These are phyloP conservation scores for Dichotomocladium elegans DNA, from an alignment of 371 early-diverging fungal species.

Conservation along the genomic window DNA sequence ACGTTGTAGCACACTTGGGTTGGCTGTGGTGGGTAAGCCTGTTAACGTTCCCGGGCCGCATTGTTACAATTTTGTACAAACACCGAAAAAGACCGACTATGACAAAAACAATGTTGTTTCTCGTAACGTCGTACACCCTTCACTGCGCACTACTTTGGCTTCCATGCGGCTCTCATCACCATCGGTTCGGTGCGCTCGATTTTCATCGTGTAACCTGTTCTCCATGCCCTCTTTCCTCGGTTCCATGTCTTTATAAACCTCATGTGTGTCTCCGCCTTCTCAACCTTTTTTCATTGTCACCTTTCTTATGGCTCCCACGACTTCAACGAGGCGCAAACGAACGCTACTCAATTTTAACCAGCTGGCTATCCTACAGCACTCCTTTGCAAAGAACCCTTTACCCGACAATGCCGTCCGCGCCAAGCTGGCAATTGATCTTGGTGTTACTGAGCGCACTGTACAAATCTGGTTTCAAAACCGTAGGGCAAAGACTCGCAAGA, in stretches of 20 bases:
- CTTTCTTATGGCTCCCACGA: background rate
- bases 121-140: too few species aligned
- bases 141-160: too few species aligned
- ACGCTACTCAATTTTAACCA: constrained; percentile 29
- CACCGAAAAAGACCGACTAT: too few species aligned
- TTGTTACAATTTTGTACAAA: too few species aligned
- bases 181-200: too few species aligned
- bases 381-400: constrained; percentile 25
- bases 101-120: too few species aligned
- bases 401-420: constrained; percentile 27
- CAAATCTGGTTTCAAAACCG: constrained; percentile 97
- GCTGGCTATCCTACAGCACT: constrained; percentile 23
- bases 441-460: constrained; percentile 70
- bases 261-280: background rate
- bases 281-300: background rate
- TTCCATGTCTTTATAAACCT: background rate
- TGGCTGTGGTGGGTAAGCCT: too few species aligned
- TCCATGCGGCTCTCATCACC: too few species aligned
- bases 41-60: too few species aligned
- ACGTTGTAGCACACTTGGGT: too few species aligned
- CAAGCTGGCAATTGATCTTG: constrained; percentile 59
- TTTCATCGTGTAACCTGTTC: too few species aligned
- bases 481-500: constrained; percentile 58
- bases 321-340: constrained; percentile 27
- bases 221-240: background rate